Base-by-base conservation (phyloP, 2,329 filamentous ascomycete genomes). In the Anisogramma anomala region DNA sequence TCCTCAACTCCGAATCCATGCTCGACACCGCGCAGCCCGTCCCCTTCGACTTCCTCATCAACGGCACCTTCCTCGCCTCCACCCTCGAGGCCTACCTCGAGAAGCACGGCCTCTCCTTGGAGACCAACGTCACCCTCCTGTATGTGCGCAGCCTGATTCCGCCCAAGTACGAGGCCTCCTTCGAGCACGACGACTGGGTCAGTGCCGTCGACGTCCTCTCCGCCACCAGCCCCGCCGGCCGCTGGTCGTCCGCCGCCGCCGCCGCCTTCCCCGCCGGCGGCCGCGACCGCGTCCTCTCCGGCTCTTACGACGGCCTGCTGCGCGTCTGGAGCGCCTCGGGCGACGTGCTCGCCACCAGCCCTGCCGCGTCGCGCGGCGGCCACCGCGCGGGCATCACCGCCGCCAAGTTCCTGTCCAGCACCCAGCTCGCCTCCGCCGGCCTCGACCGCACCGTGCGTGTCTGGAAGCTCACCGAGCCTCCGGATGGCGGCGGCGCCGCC, bases 181-280 rank as follows among this genome's bases (percentile, higher is more conserved):
- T 94, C 59, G 82, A 95, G 65, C 89, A 98, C 60, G 88, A 98
- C 56, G 91, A 96, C 61, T 98, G 91, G 91, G 84, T 98, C 36
- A 85, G 84, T 58, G 75, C 77, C 19, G 78, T 96, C 19, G 87
- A 95, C 59, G 74, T 94, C 4, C 67, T 94, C 18, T 88, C 86
- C 0, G 60, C 63, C 11, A 77, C 71, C 10, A 82, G 83, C 2
- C 63, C 67, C 6, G 74, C 78, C 3, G 77, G 71, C 15, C 57
- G 59, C 41, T 80, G 74, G 72, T 66, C 68, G 8, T 67, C 64
- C 36, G 66, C 65, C 8, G 67, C 64, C 36, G 66, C 65, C 36
- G 58, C 59, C 34, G 63, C 71, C 53, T 59, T 62, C 19, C 62
- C 63, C 27, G 74, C 76, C 17, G 74, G 80, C 49, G 74, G 77